Base-by-base conservation (phyloP, 1,139 yeast genomes). In the Lodderomyces metapsilosis region DNA sequence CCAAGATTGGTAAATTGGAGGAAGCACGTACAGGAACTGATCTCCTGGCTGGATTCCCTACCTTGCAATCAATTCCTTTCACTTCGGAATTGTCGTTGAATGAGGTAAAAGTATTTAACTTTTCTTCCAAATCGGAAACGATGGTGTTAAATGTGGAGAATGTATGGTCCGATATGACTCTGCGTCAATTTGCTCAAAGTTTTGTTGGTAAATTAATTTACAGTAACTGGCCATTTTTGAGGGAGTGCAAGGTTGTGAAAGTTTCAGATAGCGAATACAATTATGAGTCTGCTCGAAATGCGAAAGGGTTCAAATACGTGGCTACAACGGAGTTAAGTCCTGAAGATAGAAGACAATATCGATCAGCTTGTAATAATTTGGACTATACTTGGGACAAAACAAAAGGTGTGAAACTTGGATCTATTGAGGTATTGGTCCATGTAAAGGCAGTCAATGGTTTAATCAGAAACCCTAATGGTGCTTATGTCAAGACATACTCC, bases 1-100 rank as follows among this genome's bases (percentile, higher is more conserved):
- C 76, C 40, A 68, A 71, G 36, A 74, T 76, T 47, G 95, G 92
- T 3, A 70, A 89, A 43, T 67, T 79, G 38, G 73, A 76, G 25
- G 86, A 87, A 43, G 95, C 89, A 9, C 71, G 76, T 47, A 65
- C 76, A 3, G 98, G 98, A 36, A 69, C 66, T 22, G 74, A 83
- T 4, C 68, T 87, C 40, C 68, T 86, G 44, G 95, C 96, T 12
- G 97, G 98, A 2, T 92, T 94, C 75, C 98, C 98, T 42, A 73
- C 92, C 12, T 71, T 92, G 54, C 65, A 77, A 38, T 78, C 94
- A 0, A 64, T 92, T 37, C 84, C 91, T 4, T 84, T 82, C 55
- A 63, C 71, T 0, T 56, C 64, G 12, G 58, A 65, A 34, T 64
- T 86, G 48, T 78, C 73, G 41, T 66, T 70, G 44, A 83, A 81